Percentiles rank a stretch among this genome's conserved stretches.
Evolutionary conservation across 345 rosid genomes (phyloP).

Genomic region (Excoecaria agallocha): DNA sequence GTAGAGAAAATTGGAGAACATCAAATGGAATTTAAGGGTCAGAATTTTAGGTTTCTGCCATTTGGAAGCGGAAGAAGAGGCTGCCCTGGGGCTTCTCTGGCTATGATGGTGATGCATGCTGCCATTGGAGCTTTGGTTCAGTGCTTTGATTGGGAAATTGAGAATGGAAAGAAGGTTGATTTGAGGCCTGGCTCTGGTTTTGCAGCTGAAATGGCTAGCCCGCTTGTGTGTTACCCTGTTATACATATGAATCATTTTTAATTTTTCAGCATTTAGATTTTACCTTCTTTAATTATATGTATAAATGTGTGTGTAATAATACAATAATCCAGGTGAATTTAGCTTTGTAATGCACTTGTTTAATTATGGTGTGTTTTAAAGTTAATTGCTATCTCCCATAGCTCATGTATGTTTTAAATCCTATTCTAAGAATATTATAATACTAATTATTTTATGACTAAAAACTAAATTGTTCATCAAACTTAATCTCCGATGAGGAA

Average conservation of each 20-base stretch:
- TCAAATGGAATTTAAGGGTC: constrained; percentile 58
- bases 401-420: no score
- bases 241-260: constrained; percentile 7
- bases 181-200: constrained; percentile 37
- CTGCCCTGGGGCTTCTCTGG: constrained; percentile 53
- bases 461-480: no score
- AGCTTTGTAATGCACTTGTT: no score
- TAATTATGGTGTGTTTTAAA: no score
- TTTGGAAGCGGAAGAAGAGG: constrained; percentile 64
- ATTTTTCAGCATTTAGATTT: neutral
- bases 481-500: no score
- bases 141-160: constrained; percentile 40
- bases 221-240: constrained; percentile 34
- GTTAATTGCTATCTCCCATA: no score
- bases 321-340: no score
- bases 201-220: constrained; percentile 36
- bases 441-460: no score
- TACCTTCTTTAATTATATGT: no score
- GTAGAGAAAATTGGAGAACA: constrained; percentile 41
- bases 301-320: no score
- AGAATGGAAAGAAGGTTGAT: constrained; percentile 31
- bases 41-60: constrained; percentile 53
- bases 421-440: no score
- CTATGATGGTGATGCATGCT: constrained; percentile 49
- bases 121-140: constrained; percentile 39